Evolutionary conservation across 176 grass and related monocot genomes (phyloP).

Genomic region (Canna indica): DNA sequence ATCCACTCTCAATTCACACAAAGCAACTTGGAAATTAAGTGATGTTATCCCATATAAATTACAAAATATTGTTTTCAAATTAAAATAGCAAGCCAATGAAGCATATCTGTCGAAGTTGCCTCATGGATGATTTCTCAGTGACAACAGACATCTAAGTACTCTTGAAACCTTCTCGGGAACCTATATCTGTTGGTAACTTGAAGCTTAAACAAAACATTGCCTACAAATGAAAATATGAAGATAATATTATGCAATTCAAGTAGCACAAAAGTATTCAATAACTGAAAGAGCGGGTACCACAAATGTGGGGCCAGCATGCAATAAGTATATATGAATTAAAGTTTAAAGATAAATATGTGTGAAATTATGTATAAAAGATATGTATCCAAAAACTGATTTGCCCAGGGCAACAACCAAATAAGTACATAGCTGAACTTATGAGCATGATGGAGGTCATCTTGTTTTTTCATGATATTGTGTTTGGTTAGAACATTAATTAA

Average conservation of each 20-base stretch:
- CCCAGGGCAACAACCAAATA: no score
- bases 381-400: no score
- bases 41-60: no score
- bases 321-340: neutral
- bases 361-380: neutral
- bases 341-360: neutral
- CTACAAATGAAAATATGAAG: slow-evolving; percentile 31
- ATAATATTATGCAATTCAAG: neutral
- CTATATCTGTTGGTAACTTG: slow-evolving; percentile 39
- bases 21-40: no score
- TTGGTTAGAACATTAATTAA: no score
- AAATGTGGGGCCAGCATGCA: neutral
- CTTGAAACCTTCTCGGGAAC: neutral
- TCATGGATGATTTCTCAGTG: neutral
- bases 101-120: neutral
- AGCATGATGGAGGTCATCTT: no score
- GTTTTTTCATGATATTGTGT: no score
- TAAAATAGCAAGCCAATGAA: no score
- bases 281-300: neutral
- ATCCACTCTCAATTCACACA: no score
- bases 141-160: neutral
- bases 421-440: no score
- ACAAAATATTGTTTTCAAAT: no score
- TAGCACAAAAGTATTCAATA: neutral
- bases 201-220: slow-evolving; percentile 96